These are phyloP conservation scores for Metarhizium guizhouense DNA, from an alignment of 2,329 filamentous ascomycete genomes.

Conservation along the genomic window DNA sequence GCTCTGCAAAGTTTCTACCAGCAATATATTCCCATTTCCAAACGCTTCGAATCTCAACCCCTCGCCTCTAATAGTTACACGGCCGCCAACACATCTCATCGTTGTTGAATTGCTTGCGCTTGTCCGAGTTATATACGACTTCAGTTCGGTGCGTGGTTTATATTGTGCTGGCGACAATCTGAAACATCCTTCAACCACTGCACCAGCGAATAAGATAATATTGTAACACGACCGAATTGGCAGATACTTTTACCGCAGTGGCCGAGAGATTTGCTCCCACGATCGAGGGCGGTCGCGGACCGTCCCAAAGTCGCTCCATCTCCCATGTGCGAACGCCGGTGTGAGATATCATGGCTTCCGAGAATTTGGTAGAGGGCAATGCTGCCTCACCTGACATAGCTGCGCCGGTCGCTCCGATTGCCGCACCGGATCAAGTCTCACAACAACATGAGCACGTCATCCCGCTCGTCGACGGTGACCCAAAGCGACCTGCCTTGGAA, in stretches of 20 bases:
- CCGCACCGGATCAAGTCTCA: conserved; percentile 1
- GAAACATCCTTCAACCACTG: background rate
- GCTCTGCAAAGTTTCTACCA: too few species aligned
- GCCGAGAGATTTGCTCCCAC: background rate
- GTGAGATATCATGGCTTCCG: conserved; percentile 23
- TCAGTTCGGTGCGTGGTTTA: too few species aligned
- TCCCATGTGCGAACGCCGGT: conserved; percentile 13
- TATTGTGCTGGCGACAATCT: background rate
- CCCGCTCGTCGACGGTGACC: background rate
- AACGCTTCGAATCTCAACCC: too few species aligned
- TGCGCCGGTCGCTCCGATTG: conserved; percentile 14
- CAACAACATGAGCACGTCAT: background rate
- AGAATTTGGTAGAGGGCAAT: conserved; percentile 20
- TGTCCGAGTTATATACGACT: too few species aligned
- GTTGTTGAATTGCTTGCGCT: too few species aligned
- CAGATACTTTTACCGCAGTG: background rate
- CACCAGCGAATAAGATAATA: background rate
- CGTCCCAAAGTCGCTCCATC: background rate
- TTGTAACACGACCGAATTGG: background rate
- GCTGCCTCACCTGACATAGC: conserved; percentile 19
- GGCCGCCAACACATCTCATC: too few species aligned
- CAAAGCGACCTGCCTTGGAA: background rate
- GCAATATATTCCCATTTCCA: too few species aligned
- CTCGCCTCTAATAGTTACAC: too few species aligned
- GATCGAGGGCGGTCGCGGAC: conserved; percentile 2